phyloP scores from a whole-genome alignment of 1,284 basidiomycete species.

The Naganishia liquefaciens region DNA sequence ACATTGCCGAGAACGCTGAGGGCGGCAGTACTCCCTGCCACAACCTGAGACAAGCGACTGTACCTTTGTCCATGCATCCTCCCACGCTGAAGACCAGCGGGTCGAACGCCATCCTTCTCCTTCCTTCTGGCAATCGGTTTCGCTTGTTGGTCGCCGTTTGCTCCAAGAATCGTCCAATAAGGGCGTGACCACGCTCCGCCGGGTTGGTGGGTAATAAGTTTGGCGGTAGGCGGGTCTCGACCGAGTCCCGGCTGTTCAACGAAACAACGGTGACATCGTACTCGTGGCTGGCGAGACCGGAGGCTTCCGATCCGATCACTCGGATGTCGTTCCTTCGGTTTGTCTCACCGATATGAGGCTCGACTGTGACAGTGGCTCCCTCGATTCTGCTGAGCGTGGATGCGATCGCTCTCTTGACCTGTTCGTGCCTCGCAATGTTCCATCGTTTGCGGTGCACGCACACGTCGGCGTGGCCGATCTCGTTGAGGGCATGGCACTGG shows the following conservation, averaged over 20 bases:
- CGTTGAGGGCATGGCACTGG: not conserved
- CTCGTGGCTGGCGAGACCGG: constrained; percentile 8
- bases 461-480: constrained; percentile 9
- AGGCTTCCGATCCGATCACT: constrained; percentile 3
- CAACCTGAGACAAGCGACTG: not conserved
- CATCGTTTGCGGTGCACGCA: constrained; percentile 7
- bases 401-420: constrained; percentile 1
- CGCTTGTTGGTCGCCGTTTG: constrained; percentile 1
- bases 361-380: not conserved
- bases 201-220: constrained; percentile 2
- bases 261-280: constrained; percentile 22
- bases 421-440: constrained; percentile 4
- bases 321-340: constrained; percentile 5
- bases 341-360: constrained; percentile 11
- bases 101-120: not conserved
- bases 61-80: constrained; percentile 7
- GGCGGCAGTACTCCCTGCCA: constrained; percentile 11
- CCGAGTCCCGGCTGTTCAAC: not conserved
- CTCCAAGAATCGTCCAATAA: not conserved
- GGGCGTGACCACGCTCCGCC: constrained; percentile 8
- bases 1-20: not conserved
- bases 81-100: constrained; percentile 16
- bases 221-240: not conserved
- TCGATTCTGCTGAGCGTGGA: constrained; percentile 2
- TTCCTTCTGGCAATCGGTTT: not conserved